Base-by-base conservation (phyloP, 352 stramenopile genomes). In the Nothophytophthora sp. region DNA sequence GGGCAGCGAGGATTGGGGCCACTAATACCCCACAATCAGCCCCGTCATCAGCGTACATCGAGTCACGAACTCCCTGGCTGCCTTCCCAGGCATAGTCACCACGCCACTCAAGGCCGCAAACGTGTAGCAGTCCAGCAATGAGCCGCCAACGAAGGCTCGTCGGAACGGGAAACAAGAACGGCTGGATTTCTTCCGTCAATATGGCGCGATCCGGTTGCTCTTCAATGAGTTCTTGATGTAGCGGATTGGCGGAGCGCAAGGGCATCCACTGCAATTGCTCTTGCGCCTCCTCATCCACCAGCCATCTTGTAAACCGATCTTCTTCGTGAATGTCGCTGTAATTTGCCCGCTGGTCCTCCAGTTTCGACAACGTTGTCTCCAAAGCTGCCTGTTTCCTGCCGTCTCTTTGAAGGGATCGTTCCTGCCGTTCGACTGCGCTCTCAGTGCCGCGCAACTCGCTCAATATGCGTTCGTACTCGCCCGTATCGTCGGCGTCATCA, bases 391-490 rank as follows among this genome's bases (percentile, higher is more conserved):
- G 20, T 36, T 74, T 81, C 7, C 60, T 66, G 16, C 71, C 51
- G 3, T 64, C 25, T 33, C 72, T 81, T 27, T 62, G 49, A 4
- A 59, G 12, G 27, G 62, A 39, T 10, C 51, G 48, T 40, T 66
- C 46, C 35, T 78, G 74, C 11, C 61, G 63, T 13, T 50, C 49
- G 30, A 54, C 52, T 7, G 60, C 74, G 15, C 34, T 52, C 51
- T 88, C 66, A 1, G 73, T 73, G 10, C 73, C 74, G 4, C 78
- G 70, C n/a, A 93, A 49, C 32, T 92, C 81, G 9, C 55, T 45
- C 19, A 95, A 36, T 58, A 95, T 95, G 0, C 81, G 67, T 24
- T 91, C 76, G 45, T 95, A 95, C 35, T 90, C 75, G 27, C 51
- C 54, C 3, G 68, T 48, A 44, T 95, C 85, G 34, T 91, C 52